Conservation (phyloP, 495 filamentous ascomycete species). For the Penicillium mononematosum region DNA sequence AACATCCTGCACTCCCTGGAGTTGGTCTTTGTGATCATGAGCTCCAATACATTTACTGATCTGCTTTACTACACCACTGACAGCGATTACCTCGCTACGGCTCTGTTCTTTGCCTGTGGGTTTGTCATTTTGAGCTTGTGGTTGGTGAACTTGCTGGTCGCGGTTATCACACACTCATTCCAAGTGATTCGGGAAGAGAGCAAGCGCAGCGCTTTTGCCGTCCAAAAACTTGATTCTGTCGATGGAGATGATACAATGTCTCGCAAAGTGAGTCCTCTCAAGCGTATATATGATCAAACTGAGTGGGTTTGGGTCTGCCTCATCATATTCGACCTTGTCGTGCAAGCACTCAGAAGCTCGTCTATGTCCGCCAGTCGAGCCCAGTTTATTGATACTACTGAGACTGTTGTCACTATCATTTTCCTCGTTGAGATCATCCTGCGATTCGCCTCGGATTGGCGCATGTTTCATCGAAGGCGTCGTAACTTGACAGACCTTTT, state of each 20-base stretch:
- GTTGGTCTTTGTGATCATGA: conserved; percentile 98
- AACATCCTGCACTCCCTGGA: conserved; percentile 89
- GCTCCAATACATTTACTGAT: conserved; percentile 92
- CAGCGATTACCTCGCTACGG: conserved; percentile 83
- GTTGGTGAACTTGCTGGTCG: conserved; percentile 95
- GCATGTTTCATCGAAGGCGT: conserved; percentile 66
- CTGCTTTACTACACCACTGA: conserved; percentile 89
- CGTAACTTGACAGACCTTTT: conserved; percentile 77
- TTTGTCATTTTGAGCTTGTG: conserved; percentile 94
- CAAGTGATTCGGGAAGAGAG: conserved; percentile 98
- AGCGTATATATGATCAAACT: conserved; percentile 68
- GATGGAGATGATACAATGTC: conserved; percentile 35
- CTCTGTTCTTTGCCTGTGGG: conserved; percentile 80
- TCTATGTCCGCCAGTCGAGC: conserved; percentile 59
- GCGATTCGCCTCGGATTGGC: conserved; percentile 75
- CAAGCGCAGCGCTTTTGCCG: conserved; percentile 87
- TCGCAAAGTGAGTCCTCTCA: conserved; percentile 55
- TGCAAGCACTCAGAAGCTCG: conserved; percentile 73
- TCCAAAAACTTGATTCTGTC: conserved; percentile 58
- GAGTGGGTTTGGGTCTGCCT: conserved; percentile 76
- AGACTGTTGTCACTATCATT: conserved; percentile 74
- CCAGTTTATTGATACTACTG: conserved; percentile 61
- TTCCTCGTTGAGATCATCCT: conserved; percentile 80
- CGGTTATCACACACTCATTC: conserved; percentile 97
- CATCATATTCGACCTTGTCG: conserved; percentile 73